Percentiles rank a stretch among this genome's conserved stretches.
phyloP scores from a whole-genome alignment of 163 green algal genomes.

The Scenedesmus sp. region DNA sequence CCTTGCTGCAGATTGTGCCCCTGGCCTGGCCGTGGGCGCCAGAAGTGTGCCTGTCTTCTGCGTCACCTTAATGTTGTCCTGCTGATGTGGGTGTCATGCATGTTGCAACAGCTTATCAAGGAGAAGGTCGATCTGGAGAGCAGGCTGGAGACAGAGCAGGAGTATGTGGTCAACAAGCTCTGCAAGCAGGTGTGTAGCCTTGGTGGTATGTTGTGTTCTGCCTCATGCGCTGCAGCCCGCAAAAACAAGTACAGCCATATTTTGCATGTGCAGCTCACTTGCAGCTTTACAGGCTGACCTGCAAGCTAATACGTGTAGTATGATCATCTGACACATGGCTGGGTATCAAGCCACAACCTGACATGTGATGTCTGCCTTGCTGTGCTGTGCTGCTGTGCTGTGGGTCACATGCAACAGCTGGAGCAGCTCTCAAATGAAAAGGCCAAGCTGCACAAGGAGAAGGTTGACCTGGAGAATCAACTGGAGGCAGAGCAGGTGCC shows the following conservation, averaged over 20 bases:
- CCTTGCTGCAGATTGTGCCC: not conserved
- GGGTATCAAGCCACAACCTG: not conserved
- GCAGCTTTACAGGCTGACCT: not conserved
- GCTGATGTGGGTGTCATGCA: not conserved
- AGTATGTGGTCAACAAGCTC: slow-evolving; percentile 87
- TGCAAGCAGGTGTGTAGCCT: slow-evolving; percentile 69
- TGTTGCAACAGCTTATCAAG: slow-evolving; percentile 66
- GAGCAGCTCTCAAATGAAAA: slow-evolving; percentile 45
- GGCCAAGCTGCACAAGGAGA: slow-evolving; percentile 79
- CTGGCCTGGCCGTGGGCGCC: too few relatives aligned
- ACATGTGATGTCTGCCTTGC: not conserved
- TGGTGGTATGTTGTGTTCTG: not conserved
- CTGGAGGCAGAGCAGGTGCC: slow-evolving; percentile 83
- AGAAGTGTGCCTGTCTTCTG: not conserved
- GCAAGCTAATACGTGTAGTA: not conserved
- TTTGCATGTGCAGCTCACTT: not conserved
- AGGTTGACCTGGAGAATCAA: slow-evolving; percentile 88
- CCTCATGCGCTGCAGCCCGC: not conserved
- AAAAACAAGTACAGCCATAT: too few relatives aligned
- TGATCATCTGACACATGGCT: not conserved
- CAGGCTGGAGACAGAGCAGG: slow-evolving; percentile 84
- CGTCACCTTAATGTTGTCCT: not conserved
- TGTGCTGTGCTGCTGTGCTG: not conserved
- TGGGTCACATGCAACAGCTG: slow-evolving; percentile 22
- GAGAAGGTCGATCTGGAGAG: slow-evolving; percentile 92